Percentiles rank a stretch among this genome's conserved stretches.
These are phyloP conservation scores for Castanea mollissima DNA, from an alignment of 306 rosid genomes.

Conservation along the genomic window DNA sequence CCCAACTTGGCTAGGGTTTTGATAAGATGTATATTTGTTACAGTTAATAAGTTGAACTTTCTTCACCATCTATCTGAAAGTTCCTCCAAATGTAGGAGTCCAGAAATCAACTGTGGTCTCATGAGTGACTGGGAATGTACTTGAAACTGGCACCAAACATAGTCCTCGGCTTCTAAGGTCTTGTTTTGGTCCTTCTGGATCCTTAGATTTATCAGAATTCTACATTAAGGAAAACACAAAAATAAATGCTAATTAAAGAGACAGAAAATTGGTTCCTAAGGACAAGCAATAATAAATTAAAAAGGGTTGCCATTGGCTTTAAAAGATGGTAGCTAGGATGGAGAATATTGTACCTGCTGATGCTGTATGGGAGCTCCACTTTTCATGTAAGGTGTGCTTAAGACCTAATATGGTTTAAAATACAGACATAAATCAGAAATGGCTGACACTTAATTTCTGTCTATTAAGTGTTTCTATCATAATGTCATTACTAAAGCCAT, in stretches of 20 bases:
- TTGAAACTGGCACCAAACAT: constrained; percentile 91
- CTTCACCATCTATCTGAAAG: constrained; percentile 55
- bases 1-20: constrained; percentile 69
- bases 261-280: no score
- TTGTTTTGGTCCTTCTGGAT: constrained; percentile 67
- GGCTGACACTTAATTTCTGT: not conserved
- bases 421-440: not conserved
- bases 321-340: not conserved
- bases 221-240: constrained; percentile 23
- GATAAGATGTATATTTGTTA: constrained; percentile 55
- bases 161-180: constrained; percentile 93
- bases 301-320: not conserved
- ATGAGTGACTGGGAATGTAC: constrained; percentile 87
- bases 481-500: not conserved
- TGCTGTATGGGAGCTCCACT: constrained; percentile 78
- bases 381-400: constrained; percentile 93
- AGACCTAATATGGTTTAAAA: constrained; percentile 43
- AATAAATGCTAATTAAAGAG: not conserved
- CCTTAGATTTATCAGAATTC: constrained; percentile 71
- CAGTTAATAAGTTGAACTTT: constrained; percentile 15
- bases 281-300: not conserved
- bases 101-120: constrained; percentile 91
- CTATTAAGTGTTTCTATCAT: not conserved
- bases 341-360: constrained; percentile 55
- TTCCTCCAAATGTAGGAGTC: constrained; percentile 91